Percentiles rank a stretch among this genome's conserved stretches.
These are phyloP conservation scores for Neonothopanus nambi DNA, from an alignment of 1,284 basidiomycete species.

Conservation along the genomic window DNA sequence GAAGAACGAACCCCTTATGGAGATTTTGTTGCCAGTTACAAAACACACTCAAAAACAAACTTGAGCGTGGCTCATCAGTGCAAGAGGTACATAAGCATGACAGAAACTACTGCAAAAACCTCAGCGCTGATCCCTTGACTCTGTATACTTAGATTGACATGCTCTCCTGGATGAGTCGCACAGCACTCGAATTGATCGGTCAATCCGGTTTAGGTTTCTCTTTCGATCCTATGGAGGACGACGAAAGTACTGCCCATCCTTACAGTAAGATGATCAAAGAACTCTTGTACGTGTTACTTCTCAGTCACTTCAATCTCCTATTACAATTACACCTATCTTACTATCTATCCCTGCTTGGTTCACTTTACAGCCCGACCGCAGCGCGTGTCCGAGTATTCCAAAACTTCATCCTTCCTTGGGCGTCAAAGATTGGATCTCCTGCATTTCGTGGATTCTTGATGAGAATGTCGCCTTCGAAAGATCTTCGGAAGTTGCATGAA, in stretches of 20 bases:
- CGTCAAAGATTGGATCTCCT: conserved; percentile 1
- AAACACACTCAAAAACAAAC: no score
- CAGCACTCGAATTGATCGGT: no score
- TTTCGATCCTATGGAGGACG: conserved; percentile 4
- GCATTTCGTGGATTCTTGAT: conserved; percentile 1
- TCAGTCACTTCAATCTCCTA: background rate
- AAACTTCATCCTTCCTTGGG: conserved; percentile 5
- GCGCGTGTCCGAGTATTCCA: background rate
- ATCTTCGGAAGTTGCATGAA: conserved; percentile 1
- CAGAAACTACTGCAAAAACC: conserved; percentile 15
- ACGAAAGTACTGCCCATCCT: background rate
- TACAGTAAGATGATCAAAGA: background rate
- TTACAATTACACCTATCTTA: background rate
- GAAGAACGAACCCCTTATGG: background rate
- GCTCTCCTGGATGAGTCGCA: no score
- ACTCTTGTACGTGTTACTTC: background rate
- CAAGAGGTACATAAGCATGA: conserved; percentile 10
- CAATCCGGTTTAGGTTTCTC: no score
- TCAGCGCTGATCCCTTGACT: conserved; percentile 28
- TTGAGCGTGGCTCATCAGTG: no score
- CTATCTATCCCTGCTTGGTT: background rate
- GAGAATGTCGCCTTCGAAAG: background rate
- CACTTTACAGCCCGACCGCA: background rate
- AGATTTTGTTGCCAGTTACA: background rate
- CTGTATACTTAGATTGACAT: conserved; percentile 35